Evolutionary conservation across 2,329 filamentous ascomycete species (phyloP), one percentile per base, ranked within the genome.

Genomic region (Verticillium tricorpus): DNA sequence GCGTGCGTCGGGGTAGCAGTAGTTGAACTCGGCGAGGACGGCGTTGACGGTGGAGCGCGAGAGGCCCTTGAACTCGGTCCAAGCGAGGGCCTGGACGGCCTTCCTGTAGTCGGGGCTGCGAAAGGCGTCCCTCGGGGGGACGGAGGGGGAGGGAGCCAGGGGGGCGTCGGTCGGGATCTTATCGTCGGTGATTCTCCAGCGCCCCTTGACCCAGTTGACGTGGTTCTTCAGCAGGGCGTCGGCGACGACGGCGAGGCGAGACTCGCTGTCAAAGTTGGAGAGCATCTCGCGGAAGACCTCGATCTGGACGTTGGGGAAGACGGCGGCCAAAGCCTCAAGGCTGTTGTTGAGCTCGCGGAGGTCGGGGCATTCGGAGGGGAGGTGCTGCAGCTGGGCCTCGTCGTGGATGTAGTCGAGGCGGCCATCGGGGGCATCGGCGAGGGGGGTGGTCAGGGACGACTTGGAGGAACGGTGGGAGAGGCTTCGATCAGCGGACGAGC

Each of bases 271-370:
- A 71, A 93, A 89, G 69, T 81, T 89, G 45, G 82, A 77, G 57
- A 95, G 85, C 84, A 95, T 90, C 77, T 94, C 91, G 55, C 91
- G 85, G 71, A 95, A 92, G 19, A 93, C 91, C 67, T 93, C 90
- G 63, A 91, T 81, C 73, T 92, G 89, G n/a, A 93, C 81, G 73
- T 93, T 86, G 32, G 91, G 91, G 67, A 95, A 95, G 9, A 93
- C 82, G 57, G 85, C 85, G 25, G 87, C 85, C 54, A 95, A 83
- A 14, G 83, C 85, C 63, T 85, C 84, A 65, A 95, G 85, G 67
- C 86, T 83, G 58, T 80, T 79, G 76, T 94, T 94, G 57, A 94
- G 81, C 62, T 89, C 85, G 66, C 84, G 80, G 28, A 93, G 80
- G 68, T 92, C 84, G 45, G 85, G 83, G 39, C 83, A 77, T 63